phyloP scores from a whole-genome alignment of 305 asterid species.

The Fraxinus ornus region DNA sequence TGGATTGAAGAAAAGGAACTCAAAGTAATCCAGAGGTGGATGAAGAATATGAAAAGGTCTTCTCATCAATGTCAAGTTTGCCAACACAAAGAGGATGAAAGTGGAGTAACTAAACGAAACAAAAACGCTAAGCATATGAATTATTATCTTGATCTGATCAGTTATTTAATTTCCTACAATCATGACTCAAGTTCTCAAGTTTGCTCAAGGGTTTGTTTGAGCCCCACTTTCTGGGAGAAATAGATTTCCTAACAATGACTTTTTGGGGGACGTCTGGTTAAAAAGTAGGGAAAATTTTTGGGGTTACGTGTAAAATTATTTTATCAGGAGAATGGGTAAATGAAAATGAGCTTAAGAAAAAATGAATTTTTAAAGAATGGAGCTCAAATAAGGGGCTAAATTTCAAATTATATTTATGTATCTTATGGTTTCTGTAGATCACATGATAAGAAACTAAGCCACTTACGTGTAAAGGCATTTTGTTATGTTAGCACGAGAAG shows the following conservation, averaged over 20 bases:
- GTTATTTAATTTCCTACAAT: background rate
- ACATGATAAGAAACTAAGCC: background rate
- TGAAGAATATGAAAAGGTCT: background rate
- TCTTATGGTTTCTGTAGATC: background rate
- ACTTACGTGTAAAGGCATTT: background rate
- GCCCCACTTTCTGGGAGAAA: background rate
- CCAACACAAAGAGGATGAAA: background rate
- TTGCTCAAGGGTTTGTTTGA: background rate
- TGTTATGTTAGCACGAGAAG: background rate
- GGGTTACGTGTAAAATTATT: background rate
- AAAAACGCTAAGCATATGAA: background rate
- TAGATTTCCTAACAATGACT: background rate
- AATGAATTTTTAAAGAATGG: too few species aligned
- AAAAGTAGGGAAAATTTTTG: background rate
- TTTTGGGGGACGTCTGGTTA: background rate
- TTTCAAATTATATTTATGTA: background rate
- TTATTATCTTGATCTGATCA: background rate
- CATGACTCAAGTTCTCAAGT: background rate
- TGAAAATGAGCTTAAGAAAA: background rate
- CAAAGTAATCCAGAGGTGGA: background rate
- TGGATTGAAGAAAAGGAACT: background rate
- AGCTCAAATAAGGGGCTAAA: background rate
- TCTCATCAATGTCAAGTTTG: background rate
- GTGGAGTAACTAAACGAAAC: background rate
- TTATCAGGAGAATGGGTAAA: background rate